Percentiles rank a stretch among this genome's conserved stretches.
phyloP scores from a whole-genome alignment of 768 basidiomycete species.

The Lactifluus rugatus region DNA sequence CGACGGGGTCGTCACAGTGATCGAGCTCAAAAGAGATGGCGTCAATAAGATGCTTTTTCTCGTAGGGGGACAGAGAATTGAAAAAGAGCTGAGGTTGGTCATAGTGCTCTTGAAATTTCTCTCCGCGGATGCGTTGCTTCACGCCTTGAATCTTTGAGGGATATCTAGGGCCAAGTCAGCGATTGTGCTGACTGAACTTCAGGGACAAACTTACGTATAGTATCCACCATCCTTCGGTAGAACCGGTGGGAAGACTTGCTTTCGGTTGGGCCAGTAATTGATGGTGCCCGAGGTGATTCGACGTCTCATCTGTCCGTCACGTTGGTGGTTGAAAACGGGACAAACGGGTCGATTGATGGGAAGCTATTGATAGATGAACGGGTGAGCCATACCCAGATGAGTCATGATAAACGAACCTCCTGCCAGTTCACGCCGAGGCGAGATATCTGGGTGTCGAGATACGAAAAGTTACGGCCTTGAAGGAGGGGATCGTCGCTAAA shows the following conservation, averaged over 20 bases:
- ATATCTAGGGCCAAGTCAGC: constrained; percentile 28
- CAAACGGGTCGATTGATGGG: constrained; percentile 79
- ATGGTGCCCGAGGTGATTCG: constrained; percentile 47
- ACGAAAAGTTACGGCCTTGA: constrained; percentile 81
- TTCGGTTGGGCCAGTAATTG: constrained; percentile 83
- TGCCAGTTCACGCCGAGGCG: constrained; percentile 77
- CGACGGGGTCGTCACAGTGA: constrained; percentile 67
- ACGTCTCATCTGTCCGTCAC: constrained; percentile 50
- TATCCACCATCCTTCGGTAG: constrained; percentile 47
- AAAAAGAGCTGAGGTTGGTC: constrained; percentile 71
- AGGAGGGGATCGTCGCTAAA: constrained; percentile 72
- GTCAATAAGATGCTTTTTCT: constrained; percentile 59
- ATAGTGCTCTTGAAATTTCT: constrained; percentile 74
- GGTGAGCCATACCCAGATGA: not conserved
- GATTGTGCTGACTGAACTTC: not conserved
- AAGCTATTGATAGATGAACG: constrained; percentile 32
- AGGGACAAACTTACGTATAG: constrained; percentile 28
- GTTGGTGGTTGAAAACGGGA: constrained; percentile 60
- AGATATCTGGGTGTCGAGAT: constrained; percentile 77
- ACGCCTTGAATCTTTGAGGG: constrained; percentile 43
- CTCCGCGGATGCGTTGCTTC: constrained; percentile 51
- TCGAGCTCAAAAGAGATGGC: constrained; percentile 79
- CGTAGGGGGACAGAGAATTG: constrained; percentile 63
- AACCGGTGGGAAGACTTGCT: constrained; percentile 39
- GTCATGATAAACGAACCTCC: constrained; percentile 32